A percentile compares a stretch with the other conserved stretches of the same genome.
phyloP scores from a whole-genome alignment of 164 flowering plant species.

The Stephania japonica region DNA sequence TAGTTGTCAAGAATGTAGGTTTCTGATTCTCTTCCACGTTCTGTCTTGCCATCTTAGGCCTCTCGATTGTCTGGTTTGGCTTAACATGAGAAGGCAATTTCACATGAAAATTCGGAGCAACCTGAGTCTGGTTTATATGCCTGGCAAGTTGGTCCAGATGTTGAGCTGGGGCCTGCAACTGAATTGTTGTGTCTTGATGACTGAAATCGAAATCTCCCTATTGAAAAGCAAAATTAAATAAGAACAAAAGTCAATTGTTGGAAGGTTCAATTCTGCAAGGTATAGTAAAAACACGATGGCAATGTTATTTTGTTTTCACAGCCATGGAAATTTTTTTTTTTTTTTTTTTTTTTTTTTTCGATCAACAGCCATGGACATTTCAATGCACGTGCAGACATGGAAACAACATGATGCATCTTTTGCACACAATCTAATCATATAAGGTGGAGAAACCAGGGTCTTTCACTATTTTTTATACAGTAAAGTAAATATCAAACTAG shows the following conservation, averaged over 20 bases:
- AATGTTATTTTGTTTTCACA: background rate
- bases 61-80: constrained; percentile 22
- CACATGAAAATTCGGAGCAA: constrained; percentile 26
- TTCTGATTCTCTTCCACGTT: constrained; percentile 37
- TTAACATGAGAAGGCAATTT: constrained; percentile 22
- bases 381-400: background rate
- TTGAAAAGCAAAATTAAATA: constrained; percentile 9
- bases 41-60: constrained; percentile 25
- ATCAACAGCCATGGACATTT: background rate
- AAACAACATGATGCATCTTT: background rate
- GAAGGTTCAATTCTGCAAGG: background rate
- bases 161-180: constrained; percentile 27
- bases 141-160: constrained; percentile 22
- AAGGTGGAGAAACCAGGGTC: background rate
- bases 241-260: background rate
- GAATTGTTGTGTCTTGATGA: constrained; percentile 27
- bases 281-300: background rate
- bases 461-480: background rate
- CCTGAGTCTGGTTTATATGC: constrained; percentile 21
- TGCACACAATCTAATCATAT: background rate
- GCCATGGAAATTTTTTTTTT: too few species aligned
- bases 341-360: too few species aligned
- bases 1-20: constrained; percentile 20
- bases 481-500: background rate
- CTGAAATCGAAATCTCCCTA: constrained; percentile 46